Percentiles rank a stretch among this genome's conserved stretches.
These are phyloP conservation scores for Thinopyrum obtusiflorum DNA, from an alignment of 202 grass and related monocot species.

Conservation along the genomic window DNA sequence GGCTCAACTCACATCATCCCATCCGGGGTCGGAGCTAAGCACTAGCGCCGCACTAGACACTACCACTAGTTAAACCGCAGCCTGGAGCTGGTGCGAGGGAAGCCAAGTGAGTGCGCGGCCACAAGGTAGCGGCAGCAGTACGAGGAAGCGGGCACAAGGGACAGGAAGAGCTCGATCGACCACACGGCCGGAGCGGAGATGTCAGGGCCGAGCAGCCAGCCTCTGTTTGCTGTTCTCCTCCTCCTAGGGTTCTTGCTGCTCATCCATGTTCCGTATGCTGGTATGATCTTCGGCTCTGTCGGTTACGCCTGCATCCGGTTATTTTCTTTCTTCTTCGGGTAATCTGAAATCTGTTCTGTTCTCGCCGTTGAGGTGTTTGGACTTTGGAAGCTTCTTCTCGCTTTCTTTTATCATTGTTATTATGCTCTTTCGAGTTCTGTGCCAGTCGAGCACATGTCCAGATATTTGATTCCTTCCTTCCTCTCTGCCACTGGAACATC, in stretches of 20 bases:
- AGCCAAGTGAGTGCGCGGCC: background rate
- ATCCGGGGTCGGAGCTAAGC: background rate
- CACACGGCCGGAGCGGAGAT: background rate
- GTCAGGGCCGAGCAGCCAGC: background rate
- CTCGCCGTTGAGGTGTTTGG: background rate
- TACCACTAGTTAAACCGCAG: conserved; percentile 5
- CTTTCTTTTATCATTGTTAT: background rate
- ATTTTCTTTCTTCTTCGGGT: background rate
- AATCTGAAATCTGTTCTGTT: background rate
- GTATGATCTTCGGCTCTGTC: background rate
- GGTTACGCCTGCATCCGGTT: background rate
- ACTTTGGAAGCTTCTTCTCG: background rate
- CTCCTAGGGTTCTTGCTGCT: conserved; percentile 18
- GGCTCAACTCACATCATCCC: too few species aligned
- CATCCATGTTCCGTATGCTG: conserved; percentile 24
- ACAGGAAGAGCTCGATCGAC: background rate
- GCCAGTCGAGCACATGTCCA: background rate
- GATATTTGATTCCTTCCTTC: background rate
- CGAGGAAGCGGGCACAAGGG: background rate
- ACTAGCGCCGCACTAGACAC: too few species aligned
- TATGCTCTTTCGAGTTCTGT: background rate
- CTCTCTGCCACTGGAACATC: background rate
- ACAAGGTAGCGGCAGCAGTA: background rate
- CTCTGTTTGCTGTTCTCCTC: background rate
- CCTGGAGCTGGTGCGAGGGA: background rate